Base-by-base conservation (phyloP, 2,329 filamentous ascomycete species). In the Cadophora gregata region DNA sequence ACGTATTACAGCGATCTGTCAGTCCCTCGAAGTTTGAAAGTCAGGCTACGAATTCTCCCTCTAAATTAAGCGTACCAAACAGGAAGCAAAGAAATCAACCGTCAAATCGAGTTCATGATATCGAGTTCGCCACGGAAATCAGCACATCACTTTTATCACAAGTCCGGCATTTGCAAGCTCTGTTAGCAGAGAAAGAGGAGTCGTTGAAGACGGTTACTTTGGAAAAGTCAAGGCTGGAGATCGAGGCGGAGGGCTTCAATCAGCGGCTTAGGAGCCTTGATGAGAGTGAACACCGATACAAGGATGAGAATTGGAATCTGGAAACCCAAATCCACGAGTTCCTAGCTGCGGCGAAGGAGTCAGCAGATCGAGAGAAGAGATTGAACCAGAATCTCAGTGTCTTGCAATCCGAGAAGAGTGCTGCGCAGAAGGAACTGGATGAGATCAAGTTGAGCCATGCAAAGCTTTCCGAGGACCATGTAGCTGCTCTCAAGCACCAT, bases 101-200 rank as follows among this genome's bases (percentile, higher is more conserved):
- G 1, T 87, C 91, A 10, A 96, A 90, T 76, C 89, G 94, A 61
- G 90, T 97, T 14, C 93, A 98, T 77, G 96, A 99, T 76, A 97
- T 99, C 76, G 93, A 97, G 74, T 97, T 99, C 76, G 96, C 95
- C n/a, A 94, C 96, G 60, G 95, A 99, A 77, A 97, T 99, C 75
- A 97, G 93, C 76, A 97, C 93, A 6, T 97, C 93, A 1, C 84
- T 99, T 61, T 90, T 99, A 61, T 89, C 91, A n/a, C 96, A 98
- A 80, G 92, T 99, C 60, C 90, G 96, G 69, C 93, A 96, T 76
- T 81, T 99, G 63, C 96, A 99, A 78, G 86, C 89, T 2, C 83
- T 97, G 19, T 85, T 99, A 12, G 86, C 90, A 0, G 93, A 98
- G 80, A 92, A 93, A 72, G 96, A 99, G 70, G 94, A 97, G 62